Evolutionary conservation across 306 rosid genomes (phyloP).

Genomic region (Neltuma alba): DNA sequence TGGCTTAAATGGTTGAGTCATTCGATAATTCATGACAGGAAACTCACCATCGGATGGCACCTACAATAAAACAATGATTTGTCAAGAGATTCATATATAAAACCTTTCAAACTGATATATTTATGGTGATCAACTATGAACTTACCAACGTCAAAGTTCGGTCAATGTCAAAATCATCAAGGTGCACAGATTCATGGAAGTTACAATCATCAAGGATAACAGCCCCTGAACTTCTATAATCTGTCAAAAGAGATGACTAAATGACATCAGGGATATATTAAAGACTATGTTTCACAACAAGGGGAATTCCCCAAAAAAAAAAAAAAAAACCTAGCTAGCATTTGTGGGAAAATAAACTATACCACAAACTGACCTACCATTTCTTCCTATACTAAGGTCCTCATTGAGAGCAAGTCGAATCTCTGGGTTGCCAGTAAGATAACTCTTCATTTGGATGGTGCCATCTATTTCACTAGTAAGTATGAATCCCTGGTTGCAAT

Average conservation of each 20-base stretch:
- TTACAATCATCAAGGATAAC: constrained; percentile 91
- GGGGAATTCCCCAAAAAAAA: no score
- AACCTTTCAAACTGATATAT: constrained; percentile 12
- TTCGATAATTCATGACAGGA: constrained; percentile 94
- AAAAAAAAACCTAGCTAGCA: not conserved
- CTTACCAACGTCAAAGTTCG: constrained; percentile 83
- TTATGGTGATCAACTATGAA: constrained; percentile 19
- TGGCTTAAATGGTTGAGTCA: constrained; percentile 88
- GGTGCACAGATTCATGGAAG: constrained; percentile 95
- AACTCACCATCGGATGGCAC: constrained; percentile 94
- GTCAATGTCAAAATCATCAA: constrained; percentile 77
- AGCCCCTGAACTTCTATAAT: constrained; percentile 74
- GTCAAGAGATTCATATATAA: constrained; percentile 25
- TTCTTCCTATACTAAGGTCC: constrained; percentile 81
- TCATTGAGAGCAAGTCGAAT: constrained; percentile 91
- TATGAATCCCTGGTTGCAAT: constrained; percentile 75
- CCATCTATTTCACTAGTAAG: constrained; percentile 98
- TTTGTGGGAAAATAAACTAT: constrained; percentile 15
- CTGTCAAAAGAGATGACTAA: constrained; percentile 49
- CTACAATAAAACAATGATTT: constrained; percentile 43
- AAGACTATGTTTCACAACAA: not conserved
- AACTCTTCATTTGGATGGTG: constrained; percentile 98
- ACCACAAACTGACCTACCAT: constrained; percentile 61
- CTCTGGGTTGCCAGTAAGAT: constrained; percentile 91
- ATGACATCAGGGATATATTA: constrained; percentile 20